phyloP scores from a whole-genome alignment of 2,329 filamentous ascomycete species.

The Huntiella savannae region DNA sequence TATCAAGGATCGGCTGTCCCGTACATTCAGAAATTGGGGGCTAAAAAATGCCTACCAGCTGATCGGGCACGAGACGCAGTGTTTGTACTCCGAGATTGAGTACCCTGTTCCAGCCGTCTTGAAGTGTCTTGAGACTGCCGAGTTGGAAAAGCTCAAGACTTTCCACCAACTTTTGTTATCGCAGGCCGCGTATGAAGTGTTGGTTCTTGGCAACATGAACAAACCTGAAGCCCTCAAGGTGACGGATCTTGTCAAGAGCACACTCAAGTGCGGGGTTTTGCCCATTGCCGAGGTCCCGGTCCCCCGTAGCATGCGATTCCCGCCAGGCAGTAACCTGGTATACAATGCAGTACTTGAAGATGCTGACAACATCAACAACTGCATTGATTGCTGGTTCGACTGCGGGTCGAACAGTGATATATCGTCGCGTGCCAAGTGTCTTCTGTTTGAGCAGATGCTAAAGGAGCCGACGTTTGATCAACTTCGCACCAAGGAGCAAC shows the following conservation, averaged over 20 bases:
- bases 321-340: constrained; percentile 62
- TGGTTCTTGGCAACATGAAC: constrained; percentile 83
- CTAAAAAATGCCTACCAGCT: constrained; percentile 80
- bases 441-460: constrained; percentile 74
- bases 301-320: constrained; percentile 56
- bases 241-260: constrained; percentile 64
- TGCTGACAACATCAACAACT: constrained; percentile 75
- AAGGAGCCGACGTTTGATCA: constrained; percentile 91
- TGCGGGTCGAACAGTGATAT: constrained; percentile 52
- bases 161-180: constrained; percentile 67
- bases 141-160: constrained; percentile 50
- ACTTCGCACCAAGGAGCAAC: constrained; percentile 86
- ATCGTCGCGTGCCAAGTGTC: constrained; percentile 51
- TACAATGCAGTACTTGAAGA: constrained; percentile 70
- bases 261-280: constrained; percentile 52
- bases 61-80: constrained; percentile 63
- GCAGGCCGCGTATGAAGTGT: constrained; percentile 72
- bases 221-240: constrained; percentile 80
- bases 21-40: constrained; percentile 70
- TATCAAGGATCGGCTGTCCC: constrained; percentile 64
- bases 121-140: constrained; percentile 56
- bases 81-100: constrained; percentile 57
- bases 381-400: constrained; percentile 59
- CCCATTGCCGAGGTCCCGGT: constrained; percentile 66
- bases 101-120: constrained; percentile 67